These are phyloP conservation scores for Coniella vitis DNA, from an alignment of 2,329 filamentous ascomycete species.

Conservation along the genomic window DNA sequence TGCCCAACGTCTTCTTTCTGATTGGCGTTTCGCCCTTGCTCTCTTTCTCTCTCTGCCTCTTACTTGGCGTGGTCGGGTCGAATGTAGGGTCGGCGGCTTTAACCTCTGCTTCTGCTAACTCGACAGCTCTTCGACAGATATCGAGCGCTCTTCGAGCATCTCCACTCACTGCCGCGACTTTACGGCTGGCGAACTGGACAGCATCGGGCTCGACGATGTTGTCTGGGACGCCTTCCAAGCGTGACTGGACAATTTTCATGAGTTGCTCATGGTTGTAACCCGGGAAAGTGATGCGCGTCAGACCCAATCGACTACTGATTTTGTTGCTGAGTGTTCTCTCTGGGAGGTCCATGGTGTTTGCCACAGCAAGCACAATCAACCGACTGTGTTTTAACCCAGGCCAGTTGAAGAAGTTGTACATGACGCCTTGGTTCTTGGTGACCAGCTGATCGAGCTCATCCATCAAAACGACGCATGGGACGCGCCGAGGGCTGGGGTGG, in stretches of 20 bases:
- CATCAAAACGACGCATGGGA: slow-evolving; percentile 96
- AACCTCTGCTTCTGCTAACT: slow-evolving; percentile 76
- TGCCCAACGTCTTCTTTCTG: slow-evolving; percentile 36
- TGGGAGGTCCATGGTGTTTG: slow-evolving; percentile 97
- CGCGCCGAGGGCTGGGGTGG: slow-evolving; percentile 79
- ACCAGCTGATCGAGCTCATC: slow-evolving; percentile 97
- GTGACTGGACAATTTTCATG: slow-evolving; percentile 95
- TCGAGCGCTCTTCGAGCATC: slow-evolving; percentile 89
- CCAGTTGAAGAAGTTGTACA: slow-evolving; percentile 99
- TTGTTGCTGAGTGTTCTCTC: slow-evolving; percentile 97
- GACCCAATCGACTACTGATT: slow-evolving; percentile 80
- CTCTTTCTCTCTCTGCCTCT: slow-evolving; percentile 29
- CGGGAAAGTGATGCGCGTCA: slow-evolving; percentile 93
- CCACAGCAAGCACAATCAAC: slow-evolving; percentile 91
- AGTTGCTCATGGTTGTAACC: slow-evolving; percentile 96
- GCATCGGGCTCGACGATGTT: slow-evolving; percentile 90
- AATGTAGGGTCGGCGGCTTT: slow-evolving; percentile 30
- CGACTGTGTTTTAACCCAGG: slow-evolving; percentile 84
- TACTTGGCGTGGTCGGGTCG: slow-evolving; percentile 56
- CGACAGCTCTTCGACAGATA: slow-evolving; percentile 90
- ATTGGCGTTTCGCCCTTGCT: slow-evolving; percentile 21
- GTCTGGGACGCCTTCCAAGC: slow-evolving; percentile 78
- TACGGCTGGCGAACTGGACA: slow-evolving; percentile 90
- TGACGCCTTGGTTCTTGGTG: slow-evolving; percentile 97
- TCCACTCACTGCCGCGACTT: slow-evolving; percentile 92